Evolutionary conservation across 2,329 filamentous ascomycete species (phyloP), one percentile per base, ranked within the genome.

Genomic region (Penicillium concentricum): DNA sequence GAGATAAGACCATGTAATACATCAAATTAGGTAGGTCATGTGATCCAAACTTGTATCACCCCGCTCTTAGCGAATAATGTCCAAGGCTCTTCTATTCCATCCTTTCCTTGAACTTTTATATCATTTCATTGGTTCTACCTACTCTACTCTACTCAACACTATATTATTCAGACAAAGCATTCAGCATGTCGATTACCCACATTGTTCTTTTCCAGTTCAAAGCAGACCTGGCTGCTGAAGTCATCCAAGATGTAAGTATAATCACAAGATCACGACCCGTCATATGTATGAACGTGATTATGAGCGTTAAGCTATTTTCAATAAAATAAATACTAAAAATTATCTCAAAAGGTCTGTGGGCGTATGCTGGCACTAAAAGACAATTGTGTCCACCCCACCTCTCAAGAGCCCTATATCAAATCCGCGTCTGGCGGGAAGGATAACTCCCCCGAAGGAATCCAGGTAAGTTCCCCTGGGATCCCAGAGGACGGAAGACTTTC

Each of bases 201-300:
- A 81, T 90, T 49, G 87, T 90, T 3, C 76, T 89, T 26, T 87
- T 90, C 65, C 79, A 84, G 59, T 88, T 88, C 77, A 86, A 87
- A 67, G 70, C 82, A 0, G 74, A 76, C 0, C 70, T 78, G 2
- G 75, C 76, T 1, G 63, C 77, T 0, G 79, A 80, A 16, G 76
- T 82, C 32, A 75, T 88, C 8, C 76, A 83, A 62, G 79, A 83
- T 64, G 87, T 88, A 73, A 44, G 79, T 73, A 18, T 35, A 16
- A 20, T 30, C 6, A 22, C 13, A 20, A 22, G n/a, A 20, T 20
- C 5, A 18, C 13, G n/a, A 26, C 24, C 1, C 22, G 20, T 24
- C 44, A 28, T 32, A 7, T 26, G 6, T 6, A 20, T 43, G 22
- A 22, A 24, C 16, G 22, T 35, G 10, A 32, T 4, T 20, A 37